Evolutionary conservation across 2,329 filamentous ascomycete genomes (phyloP).

Genomic region (Phaeoacremonium minimum): DNA sequence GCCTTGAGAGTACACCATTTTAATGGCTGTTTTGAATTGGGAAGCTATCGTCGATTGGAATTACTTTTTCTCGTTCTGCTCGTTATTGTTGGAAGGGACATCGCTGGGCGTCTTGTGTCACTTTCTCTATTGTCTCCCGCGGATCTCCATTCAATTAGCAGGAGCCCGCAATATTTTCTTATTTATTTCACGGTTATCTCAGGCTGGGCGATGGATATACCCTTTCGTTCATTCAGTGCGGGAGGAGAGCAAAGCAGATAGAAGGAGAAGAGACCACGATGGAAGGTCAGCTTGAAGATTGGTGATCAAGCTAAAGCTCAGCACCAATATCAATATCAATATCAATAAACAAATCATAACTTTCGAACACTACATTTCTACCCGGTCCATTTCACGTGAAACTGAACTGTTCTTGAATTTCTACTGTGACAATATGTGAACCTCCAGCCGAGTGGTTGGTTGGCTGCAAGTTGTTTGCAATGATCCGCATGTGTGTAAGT

Average conservation of each 20-base stretch:
- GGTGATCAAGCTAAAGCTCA: no score
- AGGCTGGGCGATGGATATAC: not conserved
- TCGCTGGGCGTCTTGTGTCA: not conserved
- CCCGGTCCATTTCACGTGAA: not conserved
- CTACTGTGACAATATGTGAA: no score
- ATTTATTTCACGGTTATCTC: not conserved
- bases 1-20: not conserved
- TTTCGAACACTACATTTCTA: not conserved
- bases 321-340: not conserved
- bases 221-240: not conserved
- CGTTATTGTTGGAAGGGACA: no score
- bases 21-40: not conserved
- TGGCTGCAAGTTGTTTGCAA: no score
- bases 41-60: no score
- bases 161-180: not conserved
- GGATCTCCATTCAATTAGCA: not conserved
- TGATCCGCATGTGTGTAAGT: no score
- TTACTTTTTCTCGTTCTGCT: no score
- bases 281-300: not conserved
- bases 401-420: no score
- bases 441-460: no score
- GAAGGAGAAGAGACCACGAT: not conserved
- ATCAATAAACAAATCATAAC: not conserved
- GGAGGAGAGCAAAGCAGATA: not conserved
- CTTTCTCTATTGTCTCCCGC: not conserved